phyloP scores from a whole-genome alignment of 306 rosid genomes.

The Fagus crenata region DNA sequence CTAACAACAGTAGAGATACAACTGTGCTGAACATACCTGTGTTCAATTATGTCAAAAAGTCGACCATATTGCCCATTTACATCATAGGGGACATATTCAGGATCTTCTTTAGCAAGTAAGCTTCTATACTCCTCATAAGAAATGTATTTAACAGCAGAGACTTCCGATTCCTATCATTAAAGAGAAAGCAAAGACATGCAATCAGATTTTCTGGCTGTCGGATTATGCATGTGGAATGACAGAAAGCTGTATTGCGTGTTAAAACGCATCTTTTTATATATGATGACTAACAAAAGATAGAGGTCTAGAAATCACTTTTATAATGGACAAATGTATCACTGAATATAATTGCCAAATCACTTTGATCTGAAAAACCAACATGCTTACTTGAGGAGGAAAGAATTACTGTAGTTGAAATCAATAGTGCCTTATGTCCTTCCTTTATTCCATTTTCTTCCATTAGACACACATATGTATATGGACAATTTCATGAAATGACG shows the following conservation, averaged over 20 bases:
- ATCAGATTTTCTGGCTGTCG: conserved; percentile 4
- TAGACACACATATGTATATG: background rate
- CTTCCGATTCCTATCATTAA: conserved; percentile 73
- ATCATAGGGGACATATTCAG: conserved; percentile 72
- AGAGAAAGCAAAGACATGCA: conserved; percentile 23
- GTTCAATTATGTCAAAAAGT: conserved; percentile 72
- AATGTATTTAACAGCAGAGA: conserved; percentile 88
- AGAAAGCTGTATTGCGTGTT: background rate
- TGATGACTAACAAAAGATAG: background rate
- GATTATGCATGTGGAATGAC: background rate
- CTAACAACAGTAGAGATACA: background rate
- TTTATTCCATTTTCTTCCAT: background rate
- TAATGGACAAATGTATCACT: background rate
- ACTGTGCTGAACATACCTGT: conserved; percentile 46
- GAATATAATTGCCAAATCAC: background rate
- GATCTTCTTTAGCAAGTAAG: conserved; percentile 68
- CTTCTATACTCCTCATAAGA: conserved; percentile 65
- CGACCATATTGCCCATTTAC: conserved; percentile 72
- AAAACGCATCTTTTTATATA: background rate
- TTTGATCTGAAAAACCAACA: background rate
- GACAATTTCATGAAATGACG: background rate
- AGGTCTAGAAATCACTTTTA: background rate
- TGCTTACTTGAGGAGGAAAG: background rate
- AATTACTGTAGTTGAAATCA: background rate
- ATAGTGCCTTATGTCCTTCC: background rate